Base-by-base conservation (phyloP, 2,329 filamentous ascomycete genomes). In the Monilinia vaccinii-corymbosi region DNA sequence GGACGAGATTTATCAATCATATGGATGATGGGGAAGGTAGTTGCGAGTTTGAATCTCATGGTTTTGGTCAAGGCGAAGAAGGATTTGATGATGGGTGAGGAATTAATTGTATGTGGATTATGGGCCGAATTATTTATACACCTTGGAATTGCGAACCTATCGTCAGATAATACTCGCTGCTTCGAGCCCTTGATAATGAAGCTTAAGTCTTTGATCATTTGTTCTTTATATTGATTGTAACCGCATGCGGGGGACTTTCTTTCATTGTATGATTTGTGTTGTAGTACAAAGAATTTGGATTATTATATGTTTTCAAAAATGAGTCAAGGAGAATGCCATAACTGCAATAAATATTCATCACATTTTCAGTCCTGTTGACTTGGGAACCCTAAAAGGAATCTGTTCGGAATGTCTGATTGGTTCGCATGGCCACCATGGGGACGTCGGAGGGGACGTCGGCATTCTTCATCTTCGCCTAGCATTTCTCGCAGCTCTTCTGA, bases 161-260 rank as follows among this genome's bases (percentile, higher is more conserved):
- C 8, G 3, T 28, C 51, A 23, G 38, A 4, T 7, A n/a, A n/a
- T 23, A 1, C 4, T 23, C 21, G 25, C n/a, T 23, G 13, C 8
- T 3, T 44, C 18, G 25, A 32, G 8, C 13, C 3, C 38, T 23
- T 34, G 3, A 36, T 36, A 56, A 56, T 28, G 7, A 36, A 56
- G 4, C 16, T 8, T 10, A 0, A 11, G 28, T 4, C 45, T 40
- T 51, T 50, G 5, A 38, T 32, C 6, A 13, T 13, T 51, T 50
- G 13, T 50, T 14, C 25, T 32, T 11, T 2, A 50, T 23, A 25
- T 8, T 25, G 5, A 34, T 34, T 58, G 23, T 51, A 18, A 58
- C 56, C 46, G 56, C 45, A 51, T 58, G 45, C 56, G 56, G 56
- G 56, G 23, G 14, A 58, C 4, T 23, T 42, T 32, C 56, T 58